phyloP scores from a whole-genome alignment of 1,139 yeast species.

The Kluyveromyces marxianus region DNA sequence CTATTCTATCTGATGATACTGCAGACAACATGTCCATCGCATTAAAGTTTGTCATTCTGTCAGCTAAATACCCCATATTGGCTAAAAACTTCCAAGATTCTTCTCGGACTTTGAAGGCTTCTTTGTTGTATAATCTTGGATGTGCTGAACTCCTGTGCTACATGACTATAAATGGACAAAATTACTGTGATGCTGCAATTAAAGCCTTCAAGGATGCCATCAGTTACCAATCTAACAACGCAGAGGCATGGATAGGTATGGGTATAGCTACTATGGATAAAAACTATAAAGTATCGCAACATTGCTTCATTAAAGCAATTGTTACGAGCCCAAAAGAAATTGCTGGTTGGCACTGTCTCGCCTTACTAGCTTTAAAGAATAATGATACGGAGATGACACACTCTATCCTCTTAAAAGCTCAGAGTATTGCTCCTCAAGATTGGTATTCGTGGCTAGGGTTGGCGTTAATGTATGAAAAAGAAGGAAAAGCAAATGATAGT shows the following conservation, averaged over 20 bases:
- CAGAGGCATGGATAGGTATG: conserved; percentile 73
- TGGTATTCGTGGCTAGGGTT: conserved; percentile 83
- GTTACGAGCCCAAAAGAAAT: conserved; percentile 64
- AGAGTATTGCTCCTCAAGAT: conserved; percentile 72
- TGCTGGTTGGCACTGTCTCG: conserved; percentile 73
- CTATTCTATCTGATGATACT: conserved; percentile 25
- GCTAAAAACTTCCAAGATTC: conserved; percentile 10
- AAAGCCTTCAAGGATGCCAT: conserved; percentile 58
- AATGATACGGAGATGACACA: conserved; percentile 69
- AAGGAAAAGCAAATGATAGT: conserved; percentile 50
- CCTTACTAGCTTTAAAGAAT: conserved; percentile 60
- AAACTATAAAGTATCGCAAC: conserved; percentile 76
- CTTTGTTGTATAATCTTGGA: conserved; percentile 65
- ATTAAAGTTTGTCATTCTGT: conserved; percentile 22
- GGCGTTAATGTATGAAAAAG: conserved; percentile 58
- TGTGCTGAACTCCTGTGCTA: conserved; percentile 50
- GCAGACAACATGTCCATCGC: conserved; percentile 24
- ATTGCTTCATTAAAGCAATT: conserved; percentile 80
- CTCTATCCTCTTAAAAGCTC: conserved; percentile 67
- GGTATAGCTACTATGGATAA: conserved; percentile 61
- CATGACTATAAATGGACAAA: conserved; percentile 29
- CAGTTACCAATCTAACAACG: conserved; percentile 58
- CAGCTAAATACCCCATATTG: conserved; percentile 25
- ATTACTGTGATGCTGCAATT: conserved; percentile 44
- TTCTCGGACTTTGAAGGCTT: conserved; percentile 49